Evolutionary conservation across 2,329 filamentous ascomycete genomes (phyloP).

Genomic region (Pestalotiopsis sp.): DNA sequence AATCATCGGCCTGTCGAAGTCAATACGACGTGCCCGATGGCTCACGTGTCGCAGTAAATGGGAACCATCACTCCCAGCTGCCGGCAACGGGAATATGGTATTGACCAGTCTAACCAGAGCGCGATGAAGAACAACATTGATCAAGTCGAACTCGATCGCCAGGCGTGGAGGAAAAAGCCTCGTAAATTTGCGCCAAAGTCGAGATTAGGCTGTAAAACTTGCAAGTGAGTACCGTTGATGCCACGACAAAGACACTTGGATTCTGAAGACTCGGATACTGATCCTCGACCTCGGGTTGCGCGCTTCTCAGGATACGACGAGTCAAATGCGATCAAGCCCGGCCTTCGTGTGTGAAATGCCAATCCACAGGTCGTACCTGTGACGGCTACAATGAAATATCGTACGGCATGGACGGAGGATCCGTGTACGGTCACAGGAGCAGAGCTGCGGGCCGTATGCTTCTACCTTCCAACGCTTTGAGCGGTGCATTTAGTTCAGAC

Average conservation of each 20-base stretch:
- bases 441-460: neutral
- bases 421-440: neutral
- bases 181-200: constrained; percentile 41
- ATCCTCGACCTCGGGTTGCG: constrained; percentile 10
- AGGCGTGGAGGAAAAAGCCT: constrained; percentile 39
- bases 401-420: neutral
- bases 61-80: neutral
- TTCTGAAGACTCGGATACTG: constrained; percentile 17
- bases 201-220: constrained; percentile 40
- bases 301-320: constrained; percentile 33
- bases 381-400: constrained; percentile 33
- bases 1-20: neutral
- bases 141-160: constrained; percentile 25
- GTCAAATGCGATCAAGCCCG: constrained; percentile 38
- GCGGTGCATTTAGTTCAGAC: neutral
- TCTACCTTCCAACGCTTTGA: neutral
- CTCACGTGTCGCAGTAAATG: neutral
- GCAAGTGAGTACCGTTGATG: constrained; percentile 35
- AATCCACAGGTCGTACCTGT: constrained; percentile 39
- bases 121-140: neutral
- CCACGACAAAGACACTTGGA: constrained; percentile 9
- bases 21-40: neutral
- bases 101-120: neutral
- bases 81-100: neutral
- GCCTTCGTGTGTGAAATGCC: constrained; percentile 38